A percentile compares a stretch with the other conserved stretches of the same genome.
These are phyloP conservation scores for Fusarium transvaalense DNA, from an alignment of 2,329 filamentous ascomycete genomes.

Conservation along the genomic window DNA sequence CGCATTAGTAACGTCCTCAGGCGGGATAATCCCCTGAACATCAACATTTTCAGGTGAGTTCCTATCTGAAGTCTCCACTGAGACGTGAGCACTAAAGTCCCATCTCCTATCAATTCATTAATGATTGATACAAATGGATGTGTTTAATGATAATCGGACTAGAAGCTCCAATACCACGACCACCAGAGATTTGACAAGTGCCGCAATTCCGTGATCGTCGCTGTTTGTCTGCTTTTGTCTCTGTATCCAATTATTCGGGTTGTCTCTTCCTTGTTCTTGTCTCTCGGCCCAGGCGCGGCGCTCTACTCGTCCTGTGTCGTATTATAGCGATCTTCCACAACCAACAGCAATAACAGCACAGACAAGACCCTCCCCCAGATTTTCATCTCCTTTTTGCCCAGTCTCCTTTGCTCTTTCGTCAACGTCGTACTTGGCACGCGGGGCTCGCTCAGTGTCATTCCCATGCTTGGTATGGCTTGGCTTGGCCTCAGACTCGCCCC, in stretches of 20 bases:
- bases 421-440: slow-evolving; percentile 33
- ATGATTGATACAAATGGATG: not conserved
- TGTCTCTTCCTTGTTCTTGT: not conserved
- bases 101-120: not conserved
- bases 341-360: not conserved
- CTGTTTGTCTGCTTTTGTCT: not conserved
- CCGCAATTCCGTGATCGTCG: slow-evolving; percentile 19
- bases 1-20: not conserved
- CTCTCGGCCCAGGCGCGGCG: not conserved
- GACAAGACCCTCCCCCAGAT: slow-evolving; percentile 30
- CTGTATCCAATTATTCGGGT: slow-evolving; percentile 1
- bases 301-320: no score
- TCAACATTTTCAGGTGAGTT: not conserved
- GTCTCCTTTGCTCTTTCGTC: not conserved
- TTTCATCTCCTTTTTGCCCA: not conserved
- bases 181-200: slow-evolving; percentile 7
- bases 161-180: slow-evolving; percentile 7
- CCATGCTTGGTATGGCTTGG: slow-evolving; percentile 1
- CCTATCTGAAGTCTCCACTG: not conserved
- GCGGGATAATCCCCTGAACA: slow-evolving; percentile 10
- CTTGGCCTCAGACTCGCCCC: slow-evolving; percentile 2
- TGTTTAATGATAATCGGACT: not conserved
- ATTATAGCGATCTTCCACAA: no score
- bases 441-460: slow-evolving; percentile 17
- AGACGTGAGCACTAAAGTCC: not conserved